phyloP scores from a whole-genome alignment of 2,329 filamentous ascomycete species.

The Phialophora expanda region DNA sequence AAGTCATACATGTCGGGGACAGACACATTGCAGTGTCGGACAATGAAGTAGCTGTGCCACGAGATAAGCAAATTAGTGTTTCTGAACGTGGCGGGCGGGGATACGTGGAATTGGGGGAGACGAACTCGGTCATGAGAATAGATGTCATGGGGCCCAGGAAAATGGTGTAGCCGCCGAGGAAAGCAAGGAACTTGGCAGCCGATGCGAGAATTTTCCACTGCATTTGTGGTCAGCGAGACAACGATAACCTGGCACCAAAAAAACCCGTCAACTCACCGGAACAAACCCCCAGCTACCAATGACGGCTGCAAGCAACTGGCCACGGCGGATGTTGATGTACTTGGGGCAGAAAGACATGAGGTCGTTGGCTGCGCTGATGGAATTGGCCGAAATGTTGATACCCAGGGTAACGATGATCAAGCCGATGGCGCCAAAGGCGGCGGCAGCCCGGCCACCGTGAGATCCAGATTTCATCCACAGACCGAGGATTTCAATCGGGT shows the following conservation, averaged over 20 bases:
- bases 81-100: neutral
- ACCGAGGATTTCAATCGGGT: constrained; percentile 34
- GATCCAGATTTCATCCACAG: constrained; percentile 32
- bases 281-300: constrained; percentile 63
- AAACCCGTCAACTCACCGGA: constrained; percentile 44
- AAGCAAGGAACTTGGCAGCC: constrained; percentile 64
- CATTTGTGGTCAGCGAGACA: constrained; percentile 13
- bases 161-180: constrained; percentile 69
- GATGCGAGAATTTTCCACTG: constrained; percentile 67
- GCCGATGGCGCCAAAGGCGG: constrained; percentile 59
- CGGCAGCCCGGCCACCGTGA: constrained; percentile 43
- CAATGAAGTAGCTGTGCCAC: constrained; percentile 30
- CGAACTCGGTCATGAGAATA: constrained; percentile 55
- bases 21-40: constrained; percentile 33
- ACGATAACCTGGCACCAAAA: constrained; percentile 9
- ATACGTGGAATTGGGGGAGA: constrained; percentile 7
- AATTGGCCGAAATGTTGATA: constrained; percentile 61
- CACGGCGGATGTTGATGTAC: constrained; percentile 63
- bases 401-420: constrained; percentile 54
- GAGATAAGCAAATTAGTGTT: constrained; percentile 16
- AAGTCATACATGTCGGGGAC: constrained; percentile 38
- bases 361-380: constrained; percentile 61
- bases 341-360: constrained; percentile 60
- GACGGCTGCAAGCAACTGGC: constrained; percentile 61
- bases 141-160: constrained; percentile 69